phyloP scores from a whole-genome alignment of 1,284 basidiomycete genomes.

The Ustilago sp. region DNA sequence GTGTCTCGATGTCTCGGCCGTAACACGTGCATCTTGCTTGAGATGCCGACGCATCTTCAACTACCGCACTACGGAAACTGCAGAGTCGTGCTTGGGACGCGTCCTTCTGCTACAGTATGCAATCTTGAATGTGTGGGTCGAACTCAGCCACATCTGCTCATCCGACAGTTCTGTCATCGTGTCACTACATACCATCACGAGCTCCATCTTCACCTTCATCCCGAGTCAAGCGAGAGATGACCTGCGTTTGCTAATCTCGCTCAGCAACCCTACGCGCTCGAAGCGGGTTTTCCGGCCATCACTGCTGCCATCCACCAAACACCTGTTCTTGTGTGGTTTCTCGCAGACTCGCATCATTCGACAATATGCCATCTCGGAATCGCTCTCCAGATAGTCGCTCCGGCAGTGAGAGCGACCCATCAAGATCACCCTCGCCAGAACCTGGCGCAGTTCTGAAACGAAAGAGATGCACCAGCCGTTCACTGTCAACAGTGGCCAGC shows the following conservation, averaged over 20 bases:
- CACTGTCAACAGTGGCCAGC: conserved; percentile 21
- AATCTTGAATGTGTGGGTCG: neutral
- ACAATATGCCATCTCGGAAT: conserved; percentile 30
- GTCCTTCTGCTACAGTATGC: neutral
- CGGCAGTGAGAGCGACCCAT: neutral
- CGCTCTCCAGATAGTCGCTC: conserved; percentile 14
- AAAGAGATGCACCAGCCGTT: conserved; percentile 30
- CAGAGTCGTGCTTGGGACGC: conserved; percentile 16
- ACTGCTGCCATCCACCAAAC: neutral
- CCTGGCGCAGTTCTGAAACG: conserved; percentile 26
- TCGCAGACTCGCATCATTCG: neutral
- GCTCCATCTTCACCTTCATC: neutral
- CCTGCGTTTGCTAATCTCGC: neutral
- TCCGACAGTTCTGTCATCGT: neutral
- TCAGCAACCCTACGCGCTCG: neutral
- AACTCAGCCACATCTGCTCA: conserved; percentile 9
- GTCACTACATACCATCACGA: neutral
- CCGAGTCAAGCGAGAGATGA: neutral
- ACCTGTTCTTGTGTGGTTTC: neutral
- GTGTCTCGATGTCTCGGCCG: too few species aligned
- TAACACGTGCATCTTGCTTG: too few species aligned
- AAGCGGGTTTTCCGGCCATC: neutral
- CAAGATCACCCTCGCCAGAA: conserved; percentile 28
- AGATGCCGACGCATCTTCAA: too few species aligned
- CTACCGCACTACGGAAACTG: neutral